phyloP scores from a whole-genome alignment of 73 alveolate genomes.

The Tetrahymena borealis region DNA sequence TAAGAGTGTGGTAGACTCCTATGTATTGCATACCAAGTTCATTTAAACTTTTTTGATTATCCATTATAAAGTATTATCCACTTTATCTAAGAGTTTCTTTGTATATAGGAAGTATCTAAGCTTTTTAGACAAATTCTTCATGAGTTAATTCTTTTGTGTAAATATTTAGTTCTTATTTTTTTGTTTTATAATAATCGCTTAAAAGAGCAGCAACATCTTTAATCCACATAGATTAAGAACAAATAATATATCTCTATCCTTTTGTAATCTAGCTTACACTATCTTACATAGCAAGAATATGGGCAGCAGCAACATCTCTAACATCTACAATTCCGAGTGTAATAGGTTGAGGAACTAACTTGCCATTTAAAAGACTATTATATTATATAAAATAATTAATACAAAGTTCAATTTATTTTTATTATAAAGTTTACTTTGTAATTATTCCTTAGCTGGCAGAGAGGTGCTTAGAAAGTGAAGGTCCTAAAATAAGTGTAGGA shows the following conservation, averaged over 20 bases:
- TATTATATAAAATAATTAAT: too few relatives aligned
- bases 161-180: background rate
- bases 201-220: background rate
- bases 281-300: background rate
- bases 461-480: background rate
- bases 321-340: background rate
- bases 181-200: background rate
- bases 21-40: background rate
- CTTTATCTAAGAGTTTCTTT: background rate
- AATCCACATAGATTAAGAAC: background rate
- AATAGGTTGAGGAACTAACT: background rate
- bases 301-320: background rate
- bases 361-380: background rate
- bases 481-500: background rate
- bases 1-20: background rate
- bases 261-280: background rate
- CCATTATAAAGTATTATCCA: background rate
- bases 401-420: background rate
- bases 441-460: background rate
- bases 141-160: background rate
- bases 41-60: background rate
- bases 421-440: background rate
- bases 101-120: background rate
- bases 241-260: background rate
- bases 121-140: background rate